These are phyloP conservation scores for Chalara sp. DNA, from an alignment of 2,329 filamentous ascomycete genomes.

Conservation along the genomic window DNA sequence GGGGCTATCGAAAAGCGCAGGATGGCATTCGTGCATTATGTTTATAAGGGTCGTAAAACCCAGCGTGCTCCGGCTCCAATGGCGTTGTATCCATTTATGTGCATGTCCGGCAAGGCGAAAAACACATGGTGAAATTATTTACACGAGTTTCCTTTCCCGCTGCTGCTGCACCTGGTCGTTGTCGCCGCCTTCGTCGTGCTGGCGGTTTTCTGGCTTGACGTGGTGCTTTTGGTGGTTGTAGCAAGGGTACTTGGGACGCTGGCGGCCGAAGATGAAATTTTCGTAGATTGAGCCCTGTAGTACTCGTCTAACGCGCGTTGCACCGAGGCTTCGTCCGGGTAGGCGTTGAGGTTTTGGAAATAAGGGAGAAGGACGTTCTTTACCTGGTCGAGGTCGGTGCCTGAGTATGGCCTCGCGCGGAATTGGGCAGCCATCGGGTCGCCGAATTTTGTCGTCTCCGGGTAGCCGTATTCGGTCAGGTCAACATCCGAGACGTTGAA, in stretches of 20 bases:
- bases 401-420: constrained; percentile 8
- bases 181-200: constrained; percentile 10
- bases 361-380: not conserved
- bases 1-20: too few species aligned
- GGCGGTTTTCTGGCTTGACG: not conserved
- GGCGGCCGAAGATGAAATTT: not conserved
- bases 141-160: not conserved
- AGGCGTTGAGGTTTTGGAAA: not conserved
- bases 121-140: too few species aligned
- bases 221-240: not conserved
- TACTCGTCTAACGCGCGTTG: not conserved
- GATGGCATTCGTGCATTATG: too few species aligned
- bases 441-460: constrained; percentile 14
- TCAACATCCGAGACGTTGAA: constrained; percentile 19
- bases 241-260: not conserved
- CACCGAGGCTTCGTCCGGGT: constrained; percentile 13
- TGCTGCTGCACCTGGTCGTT: constrained; percentile 8
- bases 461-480: constrained; percentile 11
- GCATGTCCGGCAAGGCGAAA: too few species aligned
- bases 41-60: too few species aligned
- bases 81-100: too few species aligned
- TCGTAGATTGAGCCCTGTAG: not conserved
- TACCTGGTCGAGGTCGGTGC: constrained; percentile 6
- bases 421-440: constrained; percentile 8
- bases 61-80: too few species aligned